Base-by-base conservation (phyloP, 768 basidiomycete species). In the Lanmaoa pseudosensibilis region DNA sequence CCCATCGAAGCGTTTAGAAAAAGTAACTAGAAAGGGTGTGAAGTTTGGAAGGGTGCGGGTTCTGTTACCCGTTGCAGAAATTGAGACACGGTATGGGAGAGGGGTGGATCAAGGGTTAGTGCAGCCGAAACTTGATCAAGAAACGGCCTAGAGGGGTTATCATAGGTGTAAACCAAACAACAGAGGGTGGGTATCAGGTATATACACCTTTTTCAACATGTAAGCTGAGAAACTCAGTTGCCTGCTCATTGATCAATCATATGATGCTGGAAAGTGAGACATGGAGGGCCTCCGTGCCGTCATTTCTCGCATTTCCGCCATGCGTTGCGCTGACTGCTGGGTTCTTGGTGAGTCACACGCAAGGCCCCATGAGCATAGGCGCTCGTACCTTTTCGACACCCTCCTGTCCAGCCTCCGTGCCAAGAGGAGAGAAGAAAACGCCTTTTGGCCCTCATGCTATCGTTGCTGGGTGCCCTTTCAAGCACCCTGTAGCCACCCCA, bases 381-480 rank as follows among this genome's bases (percentile, higher is more conserved):
- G 49, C 4, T 11, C 49, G 3, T 52, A 52, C 12, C 50, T 21
- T 4, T 52, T 52, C 21, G 23, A 33, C n/a, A 30, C 50, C 2
- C 19, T 52, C 10, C 12, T 52, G 5, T 52, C 50, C 6, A 43
- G 40, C 2, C 21, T 43, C 1, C 32, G 32, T 12, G 12, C 41
- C 8, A 41, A 43, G 27, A 19, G 15, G 5, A 15, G 19, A 11
- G 27, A n/a, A 5, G 32, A 43, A 3, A 21, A 43, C 13, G 23
- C 32, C 1, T 58, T 21, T 18, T 58, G 57, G 57, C 47, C 30
- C 1, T 58, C 32, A 1, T 58, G 57, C 37, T 46, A 45, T 33
- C 25, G 37, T 9, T 58, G 54, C 34, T 58, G 54, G 57, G 34
- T 58, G 21, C 48, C 57, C 3, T 58, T 58, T 33, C 46, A 10